phyloP scores from a whole-genome alignment of 352 stramenopile species.

The Pythium grandisporangium region DNA sequence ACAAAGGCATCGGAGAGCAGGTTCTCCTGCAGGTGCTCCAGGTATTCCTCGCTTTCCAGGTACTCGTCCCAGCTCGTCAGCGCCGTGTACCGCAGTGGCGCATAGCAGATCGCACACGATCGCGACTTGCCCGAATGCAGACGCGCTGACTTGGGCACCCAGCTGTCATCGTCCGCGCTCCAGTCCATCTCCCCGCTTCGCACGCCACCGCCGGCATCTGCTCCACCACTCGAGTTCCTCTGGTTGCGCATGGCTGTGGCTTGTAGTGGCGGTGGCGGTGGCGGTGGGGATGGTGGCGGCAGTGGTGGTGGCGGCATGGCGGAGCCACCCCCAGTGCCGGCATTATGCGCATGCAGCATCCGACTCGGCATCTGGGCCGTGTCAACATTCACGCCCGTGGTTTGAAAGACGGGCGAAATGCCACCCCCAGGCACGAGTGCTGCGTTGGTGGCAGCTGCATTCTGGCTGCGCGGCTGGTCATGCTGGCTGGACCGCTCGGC shows the following conservation, averaged over 20 bases:
- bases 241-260: constrained; percentile 8
- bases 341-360: too few species aligned
- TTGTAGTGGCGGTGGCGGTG: background rate
- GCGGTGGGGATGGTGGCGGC: background rate
- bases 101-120: constrained; percentile 71
- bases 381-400: too few species aligned
- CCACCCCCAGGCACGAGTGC: too few species aligned
- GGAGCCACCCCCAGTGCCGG: too few species aligned
- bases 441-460: too few species aligned
- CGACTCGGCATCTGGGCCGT: too few species aligned
- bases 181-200: constrained; percentile 11
- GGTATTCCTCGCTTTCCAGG: constrained; percentile 69
- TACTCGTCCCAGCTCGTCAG: constrained; percentile 77
- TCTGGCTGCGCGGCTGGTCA: too few species aligned
- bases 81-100: constrained; percentile 58
- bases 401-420: too few species aligned
- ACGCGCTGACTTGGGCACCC: constrained; percentile 77
- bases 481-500: too few species aligned
- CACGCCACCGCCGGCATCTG: background rate
- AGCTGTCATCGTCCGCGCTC: constrained; percentile 49
- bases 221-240: constrained; percentile 6
- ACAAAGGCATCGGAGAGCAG: constrained; percentile 74
- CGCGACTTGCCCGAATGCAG: constrained; percentile 73
- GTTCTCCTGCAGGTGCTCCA: constrained; percentile 61
- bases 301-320: background rate